Conservation (phyloP, 2,329 filamentous ascomycete genomes). For the Beauveria varroae region DNA sequence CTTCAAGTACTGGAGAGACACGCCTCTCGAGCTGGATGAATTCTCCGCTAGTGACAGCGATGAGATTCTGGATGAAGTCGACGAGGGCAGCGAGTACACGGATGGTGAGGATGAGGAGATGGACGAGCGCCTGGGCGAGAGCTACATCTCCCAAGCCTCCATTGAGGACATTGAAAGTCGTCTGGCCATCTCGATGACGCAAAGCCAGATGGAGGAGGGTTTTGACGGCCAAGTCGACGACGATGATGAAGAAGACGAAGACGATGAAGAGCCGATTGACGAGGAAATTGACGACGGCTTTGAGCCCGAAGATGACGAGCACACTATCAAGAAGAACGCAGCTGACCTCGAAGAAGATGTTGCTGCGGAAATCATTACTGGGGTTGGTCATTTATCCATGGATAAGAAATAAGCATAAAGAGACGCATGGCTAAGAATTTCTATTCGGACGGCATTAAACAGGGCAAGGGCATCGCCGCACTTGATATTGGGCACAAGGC, state of each 20-base stretch:
- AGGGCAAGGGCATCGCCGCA: constrained; percentile 2
- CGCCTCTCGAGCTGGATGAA: constrained; percentile 74
- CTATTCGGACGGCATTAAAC: not conserved
- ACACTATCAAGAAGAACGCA: constrained; percentile 17
- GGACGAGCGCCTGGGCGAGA: constrained; percentile 41
- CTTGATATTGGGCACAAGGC: constrained; percentile 7
- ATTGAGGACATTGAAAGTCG: constrained; percentile 37
- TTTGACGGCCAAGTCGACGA: constrained; percentile 33
- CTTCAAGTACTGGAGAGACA: constrained; percentile 92
- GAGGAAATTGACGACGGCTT: constrained; percentile 24
- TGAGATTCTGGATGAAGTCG: constrained; percentile 45
- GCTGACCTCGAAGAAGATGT: constrained; percentile 34
- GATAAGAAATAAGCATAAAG: constrained; percentile 29
- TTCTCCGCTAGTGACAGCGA: constrained; percentile 75
- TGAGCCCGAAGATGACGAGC: constrained; percentile 34
- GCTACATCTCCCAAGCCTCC: constrained; percentile 47
- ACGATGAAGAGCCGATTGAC: constrained; percentile 20
- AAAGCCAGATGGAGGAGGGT: constrained; percentile 22
- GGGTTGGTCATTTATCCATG: constrained; percentile 45
- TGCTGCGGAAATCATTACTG: constrained; percentile 52
- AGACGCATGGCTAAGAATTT: not conserved
- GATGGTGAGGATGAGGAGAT: constrained; percentile 35
- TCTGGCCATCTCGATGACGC: constrained; percentile 22
- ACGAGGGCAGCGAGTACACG: constrained; percentile 35
- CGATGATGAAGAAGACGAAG: constrained; percentile 24